Percentiles rank a stretch among this genome's conserved stretches.
phyloP scores from a whole-genome alignment of 2,329 filamentous ascomycete species.

The Alternaria arbusti region DNA sequence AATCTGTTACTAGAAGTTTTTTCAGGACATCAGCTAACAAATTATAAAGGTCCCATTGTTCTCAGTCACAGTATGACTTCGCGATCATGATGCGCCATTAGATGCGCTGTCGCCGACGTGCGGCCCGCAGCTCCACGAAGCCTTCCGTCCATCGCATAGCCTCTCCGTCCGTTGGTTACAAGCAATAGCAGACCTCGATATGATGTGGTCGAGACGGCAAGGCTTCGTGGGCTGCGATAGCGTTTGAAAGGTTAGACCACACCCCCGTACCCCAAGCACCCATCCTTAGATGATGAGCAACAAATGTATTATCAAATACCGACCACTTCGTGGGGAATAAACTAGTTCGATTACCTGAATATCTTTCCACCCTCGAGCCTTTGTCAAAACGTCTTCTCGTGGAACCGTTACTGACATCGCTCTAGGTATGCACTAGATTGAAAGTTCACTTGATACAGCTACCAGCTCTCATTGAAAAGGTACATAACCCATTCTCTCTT shows the following conservation, averaged over 20 bases:
- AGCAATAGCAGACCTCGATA: not conserved
- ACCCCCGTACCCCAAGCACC: slow-evolving; percentile 1
- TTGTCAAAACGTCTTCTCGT: not conserved
- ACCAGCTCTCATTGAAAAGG: slow-evolving; percentile 6
- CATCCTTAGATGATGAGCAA: slow-evolving; percentile 44
- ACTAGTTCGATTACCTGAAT: slow-evolving; percentile 51
- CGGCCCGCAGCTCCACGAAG: slow-evolving; percentile 3
- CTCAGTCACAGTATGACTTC: not conserved
- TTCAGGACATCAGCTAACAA: slow-evolving; percentile 26
- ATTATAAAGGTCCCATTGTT: not conserved
- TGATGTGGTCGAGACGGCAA: not conserved
- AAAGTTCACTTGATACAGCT: not conserved
- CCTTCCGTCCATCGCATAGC: not conserved
- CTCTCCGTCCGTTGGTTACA: slow-evolving; percentile 1
- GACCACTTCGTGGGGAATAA: slow-evolving; percentile 46
- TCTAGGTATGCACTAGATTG: slow-evolving; percentile 4
- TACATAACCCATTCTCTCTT: slow-evolving; percentile 13
- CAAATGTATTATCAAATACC: slow-evolving; percentile 50
- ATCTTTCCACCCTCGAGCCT: slow-evolving; percentile 8
- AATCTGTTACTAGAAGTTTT: slow-evolving; percentile 7
- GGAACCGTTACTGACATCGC: slow-evolving; percentile 19
- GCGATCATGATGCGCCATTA: not conserved
- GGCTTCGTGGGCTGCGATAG: slow-evolving; percentile 23
- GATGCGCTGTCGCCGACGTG: not conserved
- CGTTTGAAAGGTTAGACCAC: slow-evolving; percentile 22